Conservation (phyloP, 768 basidiomycete genomes). For the Termitomyces sp. region DNA sequence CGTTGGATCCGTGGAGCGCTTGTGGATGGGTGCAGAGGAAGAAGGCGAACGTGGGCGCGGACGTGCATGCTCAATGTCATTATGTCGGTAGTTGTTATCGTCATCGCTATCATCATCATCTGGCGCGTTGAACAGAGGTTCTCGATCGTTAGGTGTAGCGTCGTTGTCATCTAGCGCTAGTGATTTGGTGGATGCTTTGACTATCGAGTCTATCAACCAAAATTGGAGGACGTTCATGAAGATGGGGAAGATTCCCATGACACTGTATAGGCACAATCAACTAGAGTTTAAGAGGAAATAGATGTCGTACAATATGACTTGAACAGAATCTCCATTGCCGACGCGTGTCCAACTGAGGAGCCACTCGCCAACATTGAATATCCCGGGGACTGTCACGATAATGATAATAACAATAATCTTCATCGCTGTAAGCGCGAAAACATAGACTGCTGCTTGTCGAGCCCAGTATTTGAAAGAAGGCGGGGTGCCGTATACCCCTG, state of each 20-base stretch:
- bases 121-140: slow-evolving; percentile 58
- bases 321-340: slow-evolving; percentile 55
- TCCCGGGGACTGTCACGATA: slow-evolving; percentile 62
- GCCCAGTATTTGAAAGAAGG: slow-evolving; percentile 70
- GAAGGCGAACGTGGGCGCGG: slow-evolving; percentile 30
- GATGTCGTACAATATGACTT: slow-evolving; percentile 73
- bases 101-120: slow-evolving; percentile 51
- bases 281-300: background rate
- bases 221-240: slow-evolving; percentile 89
- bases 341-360: slow-evolving; percentile 73
- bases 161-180: slow-evolving; percentile 34
- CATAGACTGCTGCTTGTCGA: slow-evolving; percentile 78
- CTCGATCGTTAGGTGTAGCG: slow-evolving; percentile 39
- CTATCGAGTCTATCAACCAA: slow-evolving; percentile 92
- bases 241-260: slow-evolving; percentile 90
- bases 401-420: slow-evolving; percentile 83
- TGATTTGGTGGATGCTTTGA: slow-evolving; percentile 57
- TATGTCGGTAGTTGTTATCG: slow-evolving; percentile 17
- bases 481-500: slow-evolving; percentile 86
- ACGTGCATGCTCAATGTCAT: slow-evolving; percentile 46
- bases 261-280: slow-evolving; percentile 35
- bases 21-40: slow-evolving; percentile 16
- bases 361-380: slow-evolving; percentile 82
- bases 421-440: slow-evolving; percentile 79
- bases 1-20: slow-evolving; percentile 15